Base-by-base conservation (phyloP, 805 yeast genomes). In the Ogataea ramenticola region DNA sequence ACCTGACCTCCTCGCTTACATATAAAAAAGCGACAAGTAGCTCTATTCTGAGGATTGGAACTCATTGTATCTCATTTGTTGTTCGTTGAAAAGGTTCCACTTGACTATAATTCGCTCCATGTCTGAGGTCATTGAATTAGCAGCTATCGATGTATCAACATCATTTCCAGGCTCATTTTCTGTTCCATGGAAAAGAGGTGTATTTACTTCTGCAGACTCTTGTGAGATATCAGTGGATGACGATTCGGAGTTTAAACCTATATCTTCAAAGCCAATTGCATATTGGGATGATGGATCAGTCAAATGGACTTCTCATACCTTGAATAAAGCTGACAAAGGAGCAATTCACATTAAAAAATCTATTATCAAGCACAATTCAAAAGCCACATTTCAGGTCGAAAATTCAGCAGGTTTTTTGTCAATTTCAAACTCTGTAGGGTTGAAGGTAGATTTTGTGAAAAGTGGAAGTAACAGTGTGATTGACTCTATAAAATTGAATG, bases 211-310 rank as follows among this genome's bases (percentile, higher is more conserved):
- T 30, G 10, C n/a, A 4, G 27, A 24, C 16, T 24, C 40, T 16
- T 21, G 29, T 36, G 3, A 3, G 4, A 19, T 37, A 4, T 37
- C 40, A 4, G 16, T 3, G 10, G 42, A 33, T 20, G 42, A 20
- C 19, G 36, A 3, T 22, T 4, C 6, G 10, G 8, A 14, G 11
- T 21, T 30, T 16, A 15, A 6, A 5, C 14, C 30, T 21, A 11
- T 40, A 4, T 11, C 7, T 32, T 14, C 43, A 11, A 15, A 26
- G 14, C 24, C 26, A 22, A 7, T 40, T 15, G 43, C 43, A 5
- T 40, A 17, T 19, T 40, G 43, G 43, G 43, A 40, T 33, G 33
- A 40, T 33, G 38, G 38, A 3, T 40, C 43, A 12, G 38, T 35
- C 10, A 40, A 40, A 19, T 40, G 43, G 43, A 29, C 32, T 24